Evolutionary conservation across 2,329 filamentous ascomycete species (phyloP).

Genomic region (Trichoderma aggressivum): DNA sequence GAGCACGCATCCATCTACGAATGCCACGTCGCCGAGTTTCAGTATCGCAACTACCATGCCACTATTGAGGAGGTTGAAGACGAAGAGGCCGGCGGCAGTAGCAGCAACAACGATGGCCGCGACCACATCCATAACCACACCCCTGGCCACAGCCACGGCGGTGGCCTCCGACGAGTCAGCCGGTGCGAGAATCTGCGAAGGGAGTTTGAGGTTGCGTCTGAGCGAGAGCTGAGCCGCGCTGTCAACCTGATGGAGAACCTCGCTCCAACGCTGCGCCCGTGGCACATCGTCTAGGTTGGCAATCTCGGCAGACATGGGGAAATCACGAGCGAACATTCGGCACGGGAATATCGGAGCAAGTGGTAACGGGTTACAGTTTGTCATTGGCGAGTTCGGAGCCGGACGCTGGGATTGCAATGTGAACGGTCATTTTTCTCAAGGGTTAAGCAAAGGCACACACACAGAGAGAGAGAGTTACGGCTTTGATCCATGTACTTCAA

Average conservation of each 20-base stretch:
- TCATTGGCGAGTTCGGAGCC: not conserved
- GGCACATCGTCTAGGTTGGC: not conserved
- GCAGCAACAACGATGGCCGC: not conserved
- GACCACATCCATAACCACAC: not conserved
- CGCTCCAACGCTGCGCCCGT: not conserved
- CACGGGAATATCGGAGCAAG: not conserved
- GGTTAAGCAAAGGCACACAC: not conserved
- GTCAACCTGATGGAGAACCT: not conserved
- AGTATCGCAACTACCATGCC: not conserved
- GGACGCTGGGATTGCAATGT: not conserved
- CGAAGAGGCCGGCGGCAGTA: not conserved
- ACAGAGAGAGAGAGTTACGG: not conserved
- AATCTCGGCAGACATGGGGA: not conserved
- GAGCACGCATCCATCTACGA: constrained; percentile 26
- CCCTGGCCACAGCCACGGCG: not conserved
- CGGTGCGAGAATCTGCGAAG: not conserved
- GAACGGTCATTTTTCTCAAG: not conserved
- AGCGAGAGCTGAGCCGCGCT: not conserved
- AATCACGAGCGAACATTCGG: not conserved
- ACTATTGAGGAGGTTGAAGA: not conserved
- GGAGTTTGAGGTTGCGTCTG: not conserved
- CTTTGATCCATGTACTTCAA: not conserved
- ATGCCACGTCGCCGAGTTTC: not conserved
- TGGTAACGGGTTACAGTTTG: not conserved
- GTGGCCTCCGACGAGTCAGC: not conserved